Base-by-base conservation (phyloP, 208 protist species). In the Leptomonas pyrrhocoris region DNA sequence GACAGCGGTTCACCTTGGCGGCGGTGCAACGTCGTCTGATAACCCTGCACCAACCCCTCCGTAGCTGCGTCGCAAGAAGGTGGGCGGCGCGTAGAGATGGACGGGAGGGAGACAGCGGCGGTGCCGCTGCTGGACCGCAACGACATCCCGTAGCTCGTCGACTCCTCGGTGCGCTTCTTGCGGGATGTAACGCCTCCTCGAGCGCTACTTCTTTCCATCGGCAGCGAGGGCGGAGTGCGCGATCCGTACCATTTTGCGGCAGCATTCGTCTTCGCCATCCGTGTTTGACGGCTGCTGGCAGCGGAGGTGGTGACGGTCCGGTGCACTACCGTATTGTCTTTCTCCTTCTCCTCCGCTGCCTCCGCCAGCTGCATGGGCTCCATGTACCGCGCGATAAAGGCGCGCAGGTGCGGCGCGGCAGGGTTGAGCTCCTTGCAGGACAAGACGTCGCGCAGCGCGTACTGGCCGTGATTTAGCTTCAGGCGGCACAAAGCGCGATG, bases 371-470 rank as follows among this genome's bases (percentile, higher is more conserved):
- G 55, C 38, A 66, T 49, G 8, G 63, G 61, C 18, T 70, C 81
- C 40, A 96, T 79, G 79, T 94, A 93, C 34, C 87, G 89, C 48
- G 79, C 75, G 25, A 96, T 75, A 64, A 94, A 96, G 55, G 86
- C 80, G n/a, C 81, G 73, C 27, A 96, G 84, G 2, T 74, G 59
- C 11, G 83, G 84, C 58, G 89, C 80, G n/a, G 67, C 54, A 0
- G 92, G 84, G 12, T 90, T 74, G 21, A 96, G 73, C 61, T 89
- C 50, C 59, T 92, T 83, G 64, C 88, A 94, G 13, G 92, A 94
- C 23, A 96, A 74, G 18, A 96, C 89, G 74, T 96, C 92, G 50
- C 92, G 86, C 64, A 96, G 63, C 23, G 82, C 92, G 64, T 89
- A 96, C 27, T 80, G 86, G 19, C 80, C 75, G 64, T 94, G 83